Evolutionary conservation across 257 asterid genomes (phyloP).

Genomic region (Thymus quinquecostatus): DNA sequence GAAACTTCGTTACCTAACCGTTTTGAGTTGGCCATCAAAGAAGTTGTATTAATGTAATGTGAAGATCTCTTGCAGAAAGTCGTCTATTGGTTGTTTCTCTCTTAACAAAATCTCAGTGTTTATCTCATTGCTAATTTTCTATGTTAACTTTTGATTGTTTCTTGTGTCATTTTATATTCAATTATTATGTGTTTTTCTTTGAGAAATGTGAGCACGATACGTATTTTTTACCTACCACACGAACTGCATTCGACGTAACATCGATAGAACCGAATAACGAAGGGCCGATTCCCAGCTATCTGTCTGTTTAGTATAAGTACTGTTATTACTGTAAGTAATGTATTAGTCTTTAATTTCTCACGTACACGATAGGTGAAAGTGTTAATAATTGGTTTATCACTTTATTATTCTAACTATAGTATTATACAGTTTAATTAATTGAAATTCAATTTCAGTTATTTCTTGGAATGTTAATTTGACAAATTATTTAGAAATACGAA

Average conservation of each 20-base stretch:
- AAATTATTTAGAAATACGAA: neutral
- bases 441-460: neutral
- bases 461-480: neutral
- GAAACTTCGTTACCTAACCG: slow-evolving; percentile 46
- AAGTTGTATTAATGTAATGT: neutral
- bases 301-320: neutral
- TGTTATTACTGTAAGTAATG: neutral
- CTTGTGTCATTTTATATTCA: neutral
- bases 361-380: neutral
- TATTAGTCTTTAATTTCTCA: neutral
- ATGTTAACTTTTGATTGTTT: slow-evolving; percentile 22
- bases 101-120: slow-evolving; percentile 5
- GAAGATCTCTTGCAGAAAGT: slow-evolving; percentile 7
- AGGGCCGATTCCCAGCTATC: too few relatives aligned
- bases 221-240: neutral
- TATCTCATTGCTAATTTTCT: neutral
- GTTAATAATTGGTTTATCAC: neutral
- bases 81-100: slow-evolving; percentile 17
- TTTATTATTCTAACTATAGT: neutral
- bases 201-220: neutral
- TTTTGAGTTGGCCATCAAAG: slow-evolving; percentile 44
- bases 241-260: neutral
- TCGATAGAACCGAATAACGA: too few relatives aligned
- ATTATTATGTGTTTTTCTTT: neutral
- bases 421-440: neutral